Evolutionary conservation across 208 protist species (phyloP).

Genomic region (Vickermania ingenoplastis): DNA sequence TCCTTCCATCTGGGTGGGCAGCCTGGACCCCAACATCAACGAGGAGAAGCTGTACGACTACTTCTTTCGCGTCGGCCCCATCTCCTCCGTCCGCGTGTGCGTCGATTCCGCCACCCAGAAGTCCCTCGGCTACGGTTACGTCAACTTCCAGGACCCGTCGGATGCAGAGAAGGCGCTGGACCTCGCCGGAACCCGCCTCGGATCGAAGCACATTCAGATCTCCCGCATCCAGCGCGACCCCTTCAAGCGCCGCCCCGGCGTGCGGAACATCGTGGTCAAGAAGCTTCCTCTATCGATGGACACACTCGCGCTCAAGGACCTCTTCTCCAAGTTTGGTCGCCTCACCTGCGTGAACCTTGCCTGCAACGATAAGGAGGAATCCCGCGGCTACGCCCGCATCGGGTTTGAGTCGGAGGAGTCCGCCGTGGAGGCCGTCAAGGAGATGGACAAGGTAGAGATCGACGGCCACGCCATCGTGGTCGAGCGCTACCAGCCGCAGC

Average conservation of each 20-base stretch:
- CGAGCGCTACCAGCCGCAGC: slow-evolving; percentile 91
- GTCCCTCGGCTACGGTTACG: slow-evolving; percentile 98
- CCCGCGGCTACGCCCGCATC: slow-evolving; percentile 95
- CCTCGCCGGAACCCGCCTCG: slow-evolving; percentile 94
- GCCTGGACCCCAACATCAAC: slow-evolving; percentile 92
- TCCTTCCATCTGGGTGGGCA: slow-evolving; percentile 97
- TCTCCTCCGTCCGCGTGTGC: slow-evolving; percentile 97
- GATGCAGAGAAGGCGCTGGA: slow-evolving; percentile 98
- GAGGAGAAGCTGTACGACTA: slow-evolving; percentile 96
- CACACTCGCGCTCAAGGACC: slow-evolving; percentile 91
- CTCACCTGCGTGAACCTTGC: slow-evolving; percentile 89
- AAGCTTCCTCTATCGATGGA: slow-evolving; percentile 94
- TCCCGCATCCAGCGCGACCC: slow-evolving; percentile 99
- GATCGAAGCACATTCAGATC: slow-evolving; percentile 92
- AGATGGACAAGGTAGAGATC: slow-evolving; percentile 78
- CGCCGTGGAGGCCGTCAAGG: slow-evolving; percentile 87
- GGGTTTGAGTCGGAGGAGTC: slow-evolving; percentile 93
- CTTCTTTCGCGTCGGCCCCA: slow-evolving; percentile 96
- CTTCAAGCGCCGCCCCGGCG: slow-evolving; percentile 93
- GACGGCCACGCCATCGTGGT: slow-evolving; percentile 91
- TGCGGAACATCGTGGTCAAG: slow-evolving; percentile 99
- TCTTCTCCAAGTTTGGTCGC: slow-evolving; percentile 91
- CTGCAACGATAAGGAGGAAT: slow-evolving; percentile 85
- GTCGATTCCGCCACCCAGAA: slow-evolving; percentile 95
- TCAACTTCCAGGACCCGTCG: slow-evolving; percentile 97